phyloP scores from a whole-genome alignment of 208 protist genomes.

The Acanthamoeba sp. region DNA sequence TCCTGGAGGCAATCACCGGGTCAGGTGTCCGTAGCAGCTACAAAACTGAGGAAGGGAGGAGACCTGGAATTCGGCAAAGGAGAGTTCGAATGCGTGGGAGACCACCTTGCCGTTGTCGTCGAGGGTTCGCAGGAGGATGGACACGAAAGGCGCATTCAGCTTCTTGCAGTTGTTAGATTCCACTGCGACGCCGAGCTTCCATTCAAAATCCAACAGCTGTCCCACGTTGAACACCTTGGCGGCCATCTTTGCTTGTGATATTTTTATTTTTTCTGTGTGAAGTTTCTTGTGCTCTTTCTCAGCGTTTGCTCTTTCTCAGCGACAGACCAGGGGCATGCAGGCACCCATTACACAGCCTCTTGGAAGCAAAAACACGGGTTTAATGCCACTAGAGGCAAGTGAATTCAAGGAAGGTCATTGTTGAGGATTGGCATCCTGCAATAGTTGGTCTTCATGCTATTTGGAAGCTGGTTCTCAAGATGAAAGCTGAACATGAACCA shows the following conservation, averaged over 20 bases:
- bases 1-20: background rate
- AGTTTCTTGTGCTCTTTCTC: background rate
- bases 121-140: slow-evolving; percentile 12
- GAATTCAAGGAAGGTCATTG: no score
- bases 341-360: no score
- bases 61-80: slow-evolving; percentile 74
- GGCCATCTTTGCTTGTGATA: background rate
- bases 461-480: no score
- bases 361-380: no score
- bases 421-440: no score
- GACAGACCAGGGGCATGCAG: no score
- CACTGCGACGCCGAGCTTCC: slow-evolving; percentile 73
- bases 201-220: slow-evolving; percentile 75
- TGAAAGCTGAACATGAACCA: no score
- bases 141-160: slow-evolving; percentile 61
- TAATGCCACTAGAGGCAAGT: no score
- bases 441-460: no score
- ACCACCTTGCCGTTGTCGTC: slow-evolving; percentile 70
- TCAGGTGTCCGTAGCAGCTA: background rate
- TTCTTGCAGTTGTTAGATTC: slow-evolving; percentile 69
- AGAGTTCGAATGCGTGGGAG: slow-evolving; percentile 68
- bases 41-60: background rate
- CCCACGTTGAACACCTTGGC: slow-evolving; percentile 61
- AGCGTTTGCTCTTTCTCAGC: no score
- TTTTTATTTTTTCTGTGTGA: background rate